A percentile compares a stretch with the other conserved stretches of the same genome.
These are phyloP conservation scores for Tetrahymena thermophila DNA, from an alignment of 73 alveolate genomes.

Conservation along the genomic window DNA sequence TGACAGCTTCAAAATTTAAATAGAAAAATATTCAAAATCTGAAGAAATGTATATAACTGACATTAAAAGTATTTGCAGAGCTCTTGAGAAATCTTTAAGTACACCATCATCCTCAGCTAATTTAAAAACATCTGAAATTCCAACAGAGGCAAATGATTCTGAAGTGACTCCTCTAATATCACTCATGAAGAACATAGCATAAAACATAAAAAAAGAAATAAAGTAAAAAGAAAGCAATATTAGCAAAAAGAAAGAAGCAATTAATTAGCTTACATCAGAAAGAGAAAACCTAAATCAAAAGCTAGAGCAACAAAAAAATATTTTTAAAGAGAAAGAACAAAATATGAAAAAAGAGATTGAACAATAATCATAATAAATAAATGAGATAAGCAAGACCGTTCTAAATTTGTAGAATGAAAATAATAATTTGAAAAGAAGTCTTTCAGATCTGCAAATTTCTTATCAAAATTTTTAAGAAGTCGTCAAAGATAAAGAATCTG, in stretches of 20 bases:
- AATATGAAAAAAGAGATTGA: background rate
- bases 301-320: background rate
- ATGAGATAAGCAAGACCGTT: background rate
- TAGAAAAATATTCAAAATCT: background rate
- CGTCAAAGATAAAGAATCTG: background rate
- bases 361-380: background rate
- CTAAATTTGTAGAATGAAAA: background rate
- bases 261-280: background rate
- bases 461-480: background rate
- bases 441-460: background rate
- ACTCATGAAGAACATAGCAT: background rate
- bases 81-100: background rate
- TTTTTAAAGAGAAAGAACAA: background rate
- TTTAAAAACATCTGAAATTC: background rate
- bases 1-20: background rate
- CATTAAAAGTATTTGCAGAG: background rate
- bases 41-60: background rate
- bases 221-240: background rate
- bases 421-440: background rate
- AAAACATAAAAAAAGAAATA: background rate
- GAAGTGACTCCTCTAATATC: background rate
- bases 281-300: background rate
- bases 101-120: background rate
- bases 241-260: background rate
- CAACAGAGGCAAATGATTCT: background rate